phyloP scores from a whole-genome alignment of 2,329 filamentous ascomycete species.

The Arachnomyces sp. region DNA sequence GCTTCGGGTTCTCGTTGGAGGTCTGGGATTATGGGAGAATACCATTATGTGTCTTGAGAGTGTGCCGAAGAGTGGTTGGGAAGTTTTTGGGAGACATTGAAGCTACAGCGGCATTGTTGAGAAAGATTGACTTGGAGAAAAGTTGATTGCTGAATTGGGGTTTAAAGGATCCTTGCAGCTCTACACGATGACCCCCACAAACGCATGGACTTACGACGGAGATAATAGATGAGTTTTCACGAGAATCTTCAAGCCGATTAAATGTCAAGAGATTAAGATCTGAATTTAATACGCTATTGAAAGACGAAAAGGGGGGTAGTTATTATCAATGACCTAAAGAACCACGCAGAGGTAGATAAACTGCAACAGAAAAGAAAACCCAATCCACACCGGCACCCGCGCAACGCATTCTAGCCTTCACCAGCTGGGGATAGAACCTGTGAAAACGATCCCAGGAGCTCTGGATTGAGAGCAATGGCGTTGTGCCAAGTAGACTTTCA shows the following conservation, averaged over 20 bases:
- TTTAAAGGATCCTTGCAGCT: neutral
- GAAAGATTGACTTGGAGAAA: conserved; percentile 1
- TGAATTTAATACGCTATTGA: conserved; percentile 31
- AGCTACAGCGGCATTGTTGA: neutral
- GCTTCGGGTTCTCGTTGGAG: neutral
- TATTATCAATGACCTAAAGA: conserved; percentile 35
- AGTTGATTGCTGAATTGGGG: conserved; percentile 3
- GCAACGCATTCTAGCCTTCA: conserved; percentile 11
- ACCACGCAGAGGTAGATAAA: conserved; percentile 33
- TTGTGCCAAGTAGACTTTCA: conserved; percentile 1
- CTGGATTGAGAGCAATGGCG: conserved; percentile 10
- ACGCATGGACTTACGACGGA: no score
- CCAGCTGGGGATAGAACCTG: no score
- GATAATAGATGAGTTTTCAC: no score
- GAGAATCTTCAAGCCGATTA: no score
- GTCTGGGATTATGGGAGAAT: conserved; percentile 4
- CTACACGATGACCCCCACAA: no score
- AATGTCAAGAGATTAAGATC: neutral
- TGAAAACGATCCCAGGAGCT: conserved; percentile 10
- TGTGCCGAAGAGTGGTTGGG: conserved; percentile 33
- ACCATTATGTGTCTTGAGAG: conserved; percentile 38
- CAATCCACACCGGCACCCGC: conserved; percentile 15
- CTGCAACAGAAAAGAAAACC: conserved; percentile 20
- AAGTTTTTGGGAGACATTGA: conserved; percentile 26
- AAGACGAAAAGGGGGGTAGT: conserved; percentile 26